Conservation (phyloP, 306 rosid genomes). For the Geum urbanum region DNA sequence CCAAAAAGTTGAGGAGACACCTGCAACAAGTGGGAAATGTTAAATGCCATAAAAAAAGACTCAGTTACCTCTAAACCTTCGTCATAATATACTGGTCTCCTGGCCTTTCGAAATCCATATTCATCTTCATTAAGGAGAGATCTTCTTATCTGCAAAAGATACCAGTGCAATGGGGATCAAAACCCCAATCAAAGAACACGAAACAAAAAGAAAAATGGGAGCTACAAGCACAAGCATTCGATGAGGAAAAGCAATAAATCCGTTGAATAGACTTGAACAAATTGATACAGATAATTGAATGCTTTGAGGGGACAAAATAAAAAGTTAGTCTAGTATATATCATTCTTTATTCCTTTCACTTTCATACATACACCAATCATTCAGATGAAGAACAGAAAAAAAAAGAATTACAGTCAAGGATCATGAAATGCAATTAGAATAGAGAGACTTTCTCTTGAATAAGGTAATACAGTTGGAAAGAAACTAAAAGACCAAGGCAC, state of each 20-base stretch:
- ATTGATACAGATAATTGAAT: neutral
- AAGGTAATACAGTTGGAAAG: too few species aligned
- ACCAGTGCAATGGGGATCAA: slow-evolving; percentile 18
- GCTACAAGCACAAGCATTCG: neutral
- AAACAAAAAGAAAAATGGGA: neutral
- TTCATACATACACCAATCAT: slow-evolving; percentile 41
- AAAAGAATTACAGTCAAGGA: too few species aligned
- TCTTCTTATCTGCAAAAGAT: slow-evolving; percentile 68
- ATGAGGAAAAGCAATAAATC: neutral
- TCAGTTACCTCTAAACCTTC: slow-evolving; percentile 84
- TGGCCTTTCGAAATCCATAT: slow-evolving; percentile 78
- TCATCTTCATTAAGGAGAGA: slow-evolving; percentile 79
- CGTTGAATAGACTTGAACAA: neutral
- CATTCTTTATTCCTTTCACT: slow-evolving; percentile 29
- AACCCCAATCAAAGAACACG: slow-evolving; percentile 13
- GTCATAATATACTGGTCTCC: slow-evolving; percentile 77
- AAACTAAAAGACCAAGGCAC: too few species aligned
- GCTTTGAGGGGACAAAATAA: neutral
- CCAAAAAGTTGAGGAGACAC: neutral
- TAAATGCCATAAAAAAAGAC: slow-evolving; percentile 1
- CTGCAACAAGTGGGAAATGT: slow-evolving; percentile 14
- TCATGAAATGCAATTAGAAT: too few species aligned
- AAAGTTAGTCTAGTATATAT: neutral
- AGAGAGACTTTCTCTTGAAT: too few species aligned
- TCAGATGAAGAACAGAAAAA: too few species aligned